These are phyloP conservation scores for Periconia digitata DNA, from an alignment of 2,329 filamentous ascomycete genomes.

Conservation along the genomic window DNA sequence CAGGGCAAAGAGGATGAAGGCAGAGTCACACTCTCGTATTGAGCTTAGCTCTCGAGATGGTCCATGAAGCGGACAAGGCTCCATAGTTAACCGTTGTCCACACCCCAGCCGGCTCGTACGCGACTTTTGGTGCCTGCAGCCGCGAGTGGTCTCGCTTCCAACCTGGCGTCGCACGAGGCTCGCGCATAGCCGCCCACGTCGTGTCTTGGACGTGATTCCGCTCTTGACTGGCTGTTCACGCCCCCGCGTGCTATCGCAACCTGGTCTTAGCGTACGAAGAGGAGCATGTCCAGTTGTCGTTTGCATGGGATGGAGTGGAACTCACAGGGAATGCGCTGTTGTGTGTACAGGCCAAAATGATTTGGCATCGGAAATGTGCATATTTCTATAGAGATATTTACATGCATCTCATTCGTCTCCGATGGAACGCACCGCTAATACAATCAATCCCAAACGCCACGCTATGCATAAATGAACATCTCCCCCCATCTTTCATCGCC, in stretches of 20 bases:
- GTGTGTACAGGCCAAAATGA: not conserved
- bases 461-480: slow-evolving; percentile 32
- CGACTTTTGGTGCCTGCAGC: slow-evolving; percentile 2
- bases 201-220: not conserved
- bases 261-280: not conserved
- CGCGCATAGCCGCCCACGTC: slow-evolving; percentile 1
- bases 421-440: not conserved
- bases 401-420: no score
- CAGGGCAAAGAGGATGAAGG: not conserved
- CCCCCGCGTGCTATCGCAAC: not conserved
- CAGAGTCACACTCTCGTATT: slow-evolving; percentile 8
- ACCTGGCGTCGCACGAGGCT: not conserved
- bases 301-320: not conserved
- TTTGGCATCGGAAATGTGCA: no score
- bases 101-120: slow-evolving; percentile 10
- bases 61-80: slow-evolving; percentile 17
- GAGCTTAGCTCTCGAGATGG: slow-evolving; percentile 1
- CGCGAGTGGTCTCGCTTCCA: slow-evolving; percentile 1
- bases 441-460: slow-evolving; percentile 32
- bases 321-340: not conserved
- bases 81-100: slow-evolving; percentile 32
- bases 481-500: not conserved
- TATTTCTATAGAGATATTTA: no score
- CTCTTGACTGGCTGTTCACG: slow-evolving; percentile 1
- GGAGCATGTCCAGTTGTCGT: not conserved